Conservation (phyloP, 495 filamentous ascomycete species). For the Alectoria sarmentosa region DNA sequence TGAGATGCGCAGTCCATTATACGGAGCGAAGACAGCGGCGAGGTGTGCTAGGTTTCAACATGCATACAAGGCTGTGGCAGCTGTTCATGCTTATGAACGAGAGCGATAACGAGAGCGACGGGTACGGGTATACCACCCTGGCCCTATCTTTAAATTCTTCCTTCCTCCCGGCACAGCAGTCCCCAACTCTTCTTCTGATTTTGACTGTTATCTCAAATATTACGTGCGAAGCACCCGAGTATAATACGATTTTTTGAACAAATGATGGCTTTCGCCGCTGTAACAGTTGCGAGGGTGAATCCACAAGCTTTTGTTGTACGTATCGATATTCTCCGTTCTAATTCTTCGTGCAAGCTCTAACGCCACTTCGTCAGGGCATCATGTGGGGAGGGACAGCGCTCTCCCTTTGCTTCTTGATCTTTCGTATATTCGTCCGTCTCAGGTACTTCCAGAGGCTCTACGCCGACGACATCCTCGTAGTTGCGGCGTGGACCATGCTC, state of each 20-base stretch:
- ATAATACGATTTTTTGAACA: neutral
- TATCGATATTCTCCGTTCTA: neutral
- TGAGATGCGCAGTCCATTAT: neutral
- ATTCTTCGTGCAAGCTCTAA: neutral
- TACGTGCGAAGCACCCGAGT: neutral
- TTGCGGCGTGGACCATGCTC: slow-evolving; percentile 26
- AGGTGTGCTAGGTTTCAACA: neutral
- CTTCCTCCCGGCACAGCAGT: neutral
- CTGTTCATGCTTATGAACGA: neutral
- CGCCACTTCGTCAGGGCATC: slow-evolving; percentile 2
- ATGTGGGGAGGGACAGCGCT: slow-evolving; percentile 20
- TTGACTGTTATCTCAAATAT: neutral
- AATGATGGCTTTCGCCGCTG: neutral
- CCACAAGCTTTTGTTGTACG: neutral
- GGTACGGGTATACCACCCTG: neutral
- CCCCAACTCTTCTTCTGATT: neutral
- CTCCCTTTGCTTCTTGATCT: slow-evolving; percentile 25
- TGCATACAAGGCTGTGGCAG: neutral
- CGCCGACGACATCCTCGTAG: slow-evolving; percentile 27
- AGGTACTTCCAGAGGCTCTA: slow-evolving; percentile 24
- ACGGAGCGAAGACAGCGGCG: neutral
- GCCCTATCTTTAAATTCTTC: neutral
- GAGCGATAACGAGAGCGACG: neutral
- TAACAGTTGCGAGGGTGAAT: neutral
- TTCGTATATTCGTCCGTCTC: slow-evolving; percentile 26